Conservation (phyloP, 768 basidiomycete species). For the Mycena polygramma region DNA sequence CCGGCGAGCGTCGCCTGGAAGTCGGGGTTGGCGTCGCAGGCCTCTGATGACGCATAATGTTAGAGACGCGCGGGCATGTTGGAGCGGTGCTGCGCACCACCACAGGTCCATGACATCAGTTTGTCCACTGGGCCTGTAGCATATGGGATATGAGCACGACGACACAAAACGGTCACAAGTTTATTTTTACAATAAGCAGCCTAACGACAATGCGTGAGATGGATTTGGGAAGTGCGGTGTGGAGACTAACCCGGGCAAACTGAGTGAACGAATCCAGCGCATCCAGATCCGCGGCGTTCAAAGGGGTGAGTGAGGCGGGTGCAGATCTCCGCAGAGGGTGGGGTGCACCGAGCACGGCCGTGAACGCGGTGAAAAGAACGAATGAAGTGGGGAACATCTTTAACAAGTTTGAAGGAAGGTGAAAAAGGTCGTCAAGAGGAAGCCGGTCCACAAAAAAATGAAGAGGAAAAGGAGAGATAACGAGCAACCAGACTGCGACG, state of each 20-base stretch:
- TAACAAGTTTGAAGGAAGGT: slow-evolving; percentile 13
- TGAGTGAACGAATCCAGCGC: slow-evolving; percentile 44
- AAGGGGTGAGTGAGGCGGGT: slow-evolving; percentile 9
- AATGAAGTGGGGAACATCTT: slow-evolving; percentile 28
- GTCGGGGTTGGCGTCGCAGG: slow-evolving; percentile 49
- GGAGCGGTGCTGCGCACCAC: slow-evolving; percentile 37
- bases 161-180: neutral
- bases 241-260: slow-evolving; percentile 42
- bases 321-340: slow-evolving; percentile 7
- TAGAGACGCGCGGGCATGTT: neutral
- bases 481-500: no score
- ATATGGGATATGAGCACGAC: slow-evolving; percentile 1
- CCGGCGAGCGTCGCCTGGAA: slow-evolving; percentile 48
- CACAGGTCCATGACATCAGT: slow-evolving; percentile 48
- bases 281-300: slow-evolving; percentile 1
- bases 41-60: slow-evolving; percentile 37
- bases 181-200: slow-evolving; percentile 47
- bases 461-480: neutral
- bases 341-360: slow-evolving; percentile 25
- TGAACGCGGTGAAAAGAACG: slow-evolving; percentile 29
- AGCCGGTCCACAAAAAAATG: slow-evolving; percentile 19
- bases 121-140: slow-evolving; percentile 37
- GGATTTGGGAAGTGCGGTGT: neutral
- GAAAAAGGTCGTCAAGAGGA: slow-evolving; percentile 31
- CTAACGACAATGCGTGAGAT: neutral